Conservation (phyloP, 2,329 filamentous ascomycete genomes). For the Exophiala mesophila region DNA sequence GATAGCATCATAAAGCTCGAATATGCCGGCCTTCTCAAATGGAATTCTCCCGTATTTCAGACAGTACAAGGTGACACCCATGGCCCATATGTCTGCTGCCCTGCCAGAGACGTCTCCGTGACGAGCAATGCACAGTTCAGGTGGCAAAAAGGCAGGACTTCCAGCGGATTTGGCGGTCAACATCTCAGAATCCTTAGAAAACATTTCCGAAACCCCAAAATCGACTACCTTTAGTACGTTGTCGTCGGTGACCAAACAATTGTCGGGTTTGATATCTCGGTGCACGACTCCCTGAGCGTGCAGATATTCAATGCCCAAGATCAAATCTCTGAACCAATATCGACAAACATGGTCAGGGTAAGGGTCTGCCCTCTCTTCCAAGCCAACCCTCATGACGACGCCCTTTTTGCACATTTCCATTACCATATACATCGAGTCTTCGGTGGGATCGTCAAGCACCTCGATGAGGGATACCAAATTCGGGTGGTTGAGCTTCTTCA, state of each 20-base stretch:
- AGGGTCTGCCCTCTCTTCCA: conserved; percentile 76
- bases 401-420: conserved; percentile 99
- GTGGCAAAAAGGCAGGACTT: conserved; percentile 89
- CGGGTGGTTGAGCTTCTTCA: conserved; percentile 95
- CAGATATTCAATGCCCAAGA: conserved; percentile 90
- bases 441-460: conserved; percentile 89
- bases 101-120: conserved; percentile 84
- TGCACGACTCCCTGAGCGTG: conserved; percentile 94
- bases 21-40: conserved; percentile 70
- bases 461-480: conserved; percentile 93
- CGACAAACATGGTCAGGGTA: conserved; percentile 79
- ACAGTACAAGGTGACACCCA: conserved; percentile 94
- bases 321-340: conserved; percentile 90
- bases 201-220: conserved; percentile 99
- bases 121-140: conserved; percentile 80
- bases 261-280: conserved; percentile 96
- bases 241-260: conserved; percentile 81
- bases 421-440: conserved; percentile 97
- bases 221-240: conserved; percentile 96
- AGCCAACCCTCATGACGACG: conserved; percentile 89
- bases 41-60: conserved; percentile 83
- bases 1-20: conserved; percentile 89
- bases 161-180: conserved; percentile 87
- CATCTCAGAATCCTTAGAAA: conserved; percentile 83
- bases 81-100: conserved; percentile 95